phyloP scores from a whole-genome alignment of 75 land plant species.

The Azolla pinnata region DNA sequence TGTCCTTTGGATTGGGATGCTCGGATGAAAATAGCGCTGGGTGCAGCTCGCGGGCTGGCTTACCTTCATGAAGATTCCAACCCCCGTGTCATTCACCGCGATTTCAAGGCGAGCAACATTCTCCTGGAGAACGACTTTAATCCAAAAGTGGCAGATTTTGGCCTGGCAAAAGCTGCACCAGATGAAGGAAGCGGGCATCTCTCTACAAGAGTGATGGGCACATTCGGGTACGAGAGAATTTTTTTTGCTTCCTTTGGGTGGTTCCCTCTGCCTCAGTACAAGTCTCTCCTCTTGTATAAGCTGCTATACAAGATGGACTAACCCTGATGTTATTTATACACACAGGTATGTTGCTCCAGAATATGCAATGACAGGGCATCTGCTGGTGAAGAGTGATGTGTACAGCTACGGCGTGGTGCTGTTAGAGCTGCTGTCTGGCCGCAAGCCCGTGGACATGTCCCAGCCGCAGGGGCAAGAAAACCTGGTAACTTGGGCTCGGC shows the following conservation, averaged over 20 bases:
- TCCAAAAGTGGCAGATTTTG: conserved; percentile 95
- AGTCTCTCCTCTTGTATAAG: too few relatives aligned
- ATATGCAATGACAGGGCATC: conserved; percentile 98
- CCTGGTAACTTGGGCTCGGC: conserved; percentile 91
- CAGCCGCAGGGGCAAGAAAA: conserved; percentile 82
- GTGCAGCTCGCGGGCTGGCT: conserved; percentile 83
- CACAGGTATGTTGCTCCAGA: conserved; percentile 99
- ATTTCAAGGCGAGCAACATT: conserved; percentile 92
- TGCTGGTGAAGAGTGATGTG: conserved; percentile 95
- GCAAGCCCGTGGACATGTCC: conserved; percentile 94
- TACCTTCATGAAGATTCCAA: conserved; percentile 92
- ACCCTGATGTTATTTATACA: too few relatives aligned
- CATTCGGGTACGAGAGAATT: conserved; percentile 82
- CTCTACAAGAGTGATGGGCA: conserved; percentile 92
- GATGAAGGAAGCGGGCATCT: conserved; percentile 68
- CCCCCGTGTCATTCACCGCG: conserved; percentile 88
- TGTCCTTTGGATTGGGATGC: conserved; percentile 80
- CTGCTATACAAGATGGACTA: too few relatives aligned
- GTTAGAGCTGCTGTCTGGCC: conserved; percentile 84
- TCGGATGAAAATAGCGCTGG: conserved; percentile 85
- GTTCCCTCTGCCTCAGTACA: too few relatives aligned
- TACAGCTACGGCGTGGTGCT: conserved; percentile 95
- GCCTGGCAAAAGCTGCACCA: conserved; percentile 74
- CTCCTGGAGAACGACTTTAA: conserved; percentile 80
- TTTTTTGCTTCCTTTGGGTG: too few relatives aligned